Conservation (phyloP, 768 basidiomycete genomes). For the Phylloporus arenicola region DNA sequence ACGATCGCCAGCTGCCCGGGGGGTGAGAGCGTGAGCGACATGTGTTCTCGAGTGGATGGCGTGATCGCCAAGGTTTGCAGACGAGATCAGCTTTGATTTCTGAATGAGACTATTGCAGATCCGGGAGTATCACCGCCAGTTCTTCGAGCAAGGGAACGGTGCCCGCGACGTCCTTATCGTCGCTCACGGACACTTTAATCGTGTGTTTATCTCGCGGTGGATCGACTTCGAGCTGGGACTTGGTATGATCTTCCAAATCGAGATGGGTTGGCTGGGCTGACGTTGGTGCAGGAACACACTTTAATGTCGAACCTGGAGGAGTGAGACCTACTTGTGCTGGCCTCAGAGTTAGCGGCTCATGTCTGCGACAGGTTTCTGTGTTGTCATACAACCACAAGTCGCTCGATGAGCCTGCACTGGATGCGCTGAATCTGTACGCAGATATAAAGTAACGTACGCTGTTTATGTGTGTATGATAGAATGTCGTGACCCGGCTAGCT, state of each 20-base stretch:
- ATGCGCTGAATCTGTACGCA: conserved; percentile 67
- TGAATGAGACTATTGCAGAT: conserved; percentile 39
- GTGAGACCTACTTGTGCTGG: conserved; percentile 36
- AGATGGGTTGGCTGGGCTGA: conserved; percentile 5
- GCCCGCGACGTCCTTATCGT: conserved; percentile 82
- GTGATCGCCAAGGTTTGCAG: conserved; percentile 61
- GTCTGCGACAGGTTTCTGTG: conserved; percentile 54
- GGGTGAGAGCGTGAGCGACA: conserved; percentile 79
- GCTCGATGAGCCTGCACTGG: conserved; percentile 70
- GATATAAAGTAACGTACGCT: conserved; percentile 27
- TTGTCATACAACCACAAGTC: conserved; percentile 81
- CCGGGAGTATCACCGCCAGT: conserved; percentile 64
- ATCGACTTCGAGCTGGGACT: conserved; percentile 57
- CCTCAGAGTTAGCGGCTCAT: conserved; percentile 2
- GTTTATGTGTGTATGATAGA: conserved; percentile 19
- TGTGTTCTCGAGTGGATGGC: conserved; percentile 71
- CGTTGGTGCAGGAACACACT: conserved; percentile 53
- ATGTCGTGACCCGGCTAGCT: conserved; percentile 8
- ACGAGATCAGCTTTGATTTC: not conserved
- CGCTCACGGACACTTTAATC: conserved; percentile 81
- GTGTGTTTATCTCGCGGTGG: conserved; percentile 79
- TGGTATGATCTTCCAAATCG: conserved; percentile 34
- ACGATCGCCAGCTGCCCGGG: conserved; percentile 63
- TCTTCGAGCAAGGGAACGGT: conserved; percentile 60
- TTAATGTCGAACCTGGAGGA: conserved; percentile 81